Conservation (phyloP, 2,329 filamentous ascomycete genomes). For the Fusarium sp. region DNA sequence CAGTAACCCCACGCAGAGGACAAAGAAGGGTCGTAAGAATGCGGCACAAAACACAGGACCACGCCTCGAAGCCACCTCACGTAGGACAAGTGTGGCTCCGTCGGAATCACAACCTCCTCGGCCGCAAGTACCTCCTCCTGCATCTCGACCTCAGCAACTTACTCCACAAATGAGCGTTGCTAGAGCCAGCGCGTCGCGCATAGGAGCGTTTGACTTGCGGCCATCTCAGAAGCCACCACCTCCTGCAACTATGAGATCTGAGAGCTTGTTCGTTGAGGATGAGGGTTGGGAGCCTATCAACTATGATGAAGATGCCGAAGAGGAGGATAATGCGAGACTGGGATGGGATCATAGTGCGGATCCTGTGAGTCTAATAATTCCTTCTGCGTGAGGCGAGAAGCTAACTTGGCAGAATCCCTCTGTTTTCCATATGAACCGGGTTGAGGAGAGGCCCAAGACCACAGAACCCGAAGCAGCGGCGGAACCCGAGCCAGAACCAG, state of each 20-base stretch:
- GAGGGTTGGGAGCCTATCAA: slow-evolving; percentile 80
- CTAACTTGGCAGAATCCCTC: slow-evolving; percentile 59
- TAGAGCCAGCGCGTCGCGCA: slow-evolving; percentile 51
- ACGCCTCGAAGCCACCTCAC: slow-evolving; percentile 62
- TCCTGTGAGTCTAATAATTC: slow-evolving; percentile 59
- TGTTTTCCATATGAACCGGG: slow-evolving; percentile 57
- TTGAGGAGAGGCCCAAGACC: slow-evolving; percentile 42
- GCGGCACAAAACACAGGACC: slow-evolving; percentile 51
- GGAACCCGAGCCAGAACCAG: slow-evolving; percentile 2
- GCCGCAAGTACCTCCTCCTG: slow-evolving; percentile 39
- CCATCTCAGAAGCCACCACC: slow-evolving; percentile 67
- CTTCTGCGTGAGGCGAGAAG: slow-evolving; percentile 6
- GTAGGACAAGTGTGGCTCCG: slow-evolving; percentile 57
- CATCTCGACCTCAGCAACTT: slow-evolving; percentile 46
- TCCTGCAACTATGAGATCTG: slow-evolving; percentile 69
- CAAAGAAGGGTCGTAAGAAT: slow-evolving; percentile 60
- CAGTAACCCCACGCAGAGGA: slow-evolving; percentile 61
- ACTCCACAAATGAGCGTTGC: slow-evolving; percentile 51
- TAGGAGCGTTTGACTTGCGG: slow-evolving; percentile 59
- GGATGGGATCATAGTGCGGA: slow-evolving; percentile 80
- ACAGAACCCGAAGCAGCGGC: slow-evolving; percentile 14
- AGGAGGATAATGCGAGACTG: slow-evolving; percentile 74
- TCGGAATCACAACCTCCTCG: slow-evolving; percentile 48
- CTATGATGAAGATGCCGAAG: slow-evolving; percentile 70
- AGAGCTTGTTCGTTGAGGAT: slow-evolving; percentile 82